A percentile compares a stretch with the other conserved stretches of the same genome.
Conservation (phyloP, 2,329 filamentous ascomycete species). For the Colletotrichum somersetense region DNA sequence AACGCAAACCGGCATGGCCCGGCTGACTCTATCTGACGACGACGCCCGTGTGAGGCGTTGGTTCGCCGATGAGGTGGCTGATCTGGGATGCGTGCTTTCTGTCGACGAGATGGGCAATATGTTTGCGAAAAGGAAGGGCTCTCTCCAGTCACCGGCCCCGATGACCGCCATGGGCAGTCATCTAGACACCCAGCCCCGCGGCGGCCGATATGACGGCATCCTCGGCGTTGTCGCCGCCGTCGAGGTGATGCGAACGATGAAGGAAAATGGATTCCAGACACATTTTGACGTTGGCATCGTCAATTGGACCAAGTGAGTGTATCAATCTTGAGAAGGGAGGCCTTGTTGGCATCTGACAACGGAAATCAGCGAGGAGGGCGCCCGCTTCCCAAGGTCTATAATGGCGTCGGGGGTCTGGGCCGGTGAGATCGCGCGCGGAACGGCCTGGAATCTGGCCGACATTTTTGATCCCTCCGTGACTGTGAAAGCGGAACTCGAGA, state of each 20-base stretch:
- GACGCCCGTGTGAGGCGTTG: conserved; percentile 81
- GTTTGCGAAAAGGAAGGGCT: conserved; percentile 78
- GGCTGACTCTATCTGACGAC: conserved; percentile 77
- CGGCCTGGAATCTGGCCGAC: conserved; percentile 62
- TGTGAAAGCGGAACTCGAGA: conserved; percentile 66
- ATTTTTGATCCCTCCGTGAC: conserved; percentile 61
- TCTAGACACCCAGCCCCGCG: conserved; percentile 73
- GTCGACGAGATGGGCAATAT: conserved; percentile 85
- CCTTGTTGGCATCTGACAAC: not conserved
- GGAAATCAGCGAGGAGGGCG: conserved; percentile 77
- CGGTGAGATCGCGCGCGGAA: conserved; percentile 71
- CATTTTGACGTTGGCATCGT: conserved; percentile 80
- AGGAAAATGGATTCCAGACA: conserved; percentile 76
- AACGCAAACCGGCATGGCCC: conserved; percentile 79
- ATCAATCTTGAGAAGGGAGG: too few relatives aligned
- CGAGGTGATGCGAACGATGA: conserved; percentile 77
- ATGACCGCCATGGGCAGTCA: conserved; percentile 79
- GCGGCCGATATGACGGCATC: conserved; percentile 82
- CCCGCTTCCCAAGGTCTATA: conserved; percentile 82
- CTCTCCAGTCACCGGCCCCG: conserved; percentile 66
- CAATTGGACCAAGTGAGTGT: conserved; percentile 78
- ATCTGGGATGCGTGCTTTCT: conserved; percentile 74
- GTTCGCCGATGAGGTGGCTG: conserved; percentile 75
- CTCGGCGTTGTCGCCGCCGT: conserved; percentile 79
- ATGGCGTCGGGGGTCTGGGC: conserved; percentile 83